phyloP scores from a whole-genome alignment of 345 rosid species.

The Murraya koenigii region DNA sequence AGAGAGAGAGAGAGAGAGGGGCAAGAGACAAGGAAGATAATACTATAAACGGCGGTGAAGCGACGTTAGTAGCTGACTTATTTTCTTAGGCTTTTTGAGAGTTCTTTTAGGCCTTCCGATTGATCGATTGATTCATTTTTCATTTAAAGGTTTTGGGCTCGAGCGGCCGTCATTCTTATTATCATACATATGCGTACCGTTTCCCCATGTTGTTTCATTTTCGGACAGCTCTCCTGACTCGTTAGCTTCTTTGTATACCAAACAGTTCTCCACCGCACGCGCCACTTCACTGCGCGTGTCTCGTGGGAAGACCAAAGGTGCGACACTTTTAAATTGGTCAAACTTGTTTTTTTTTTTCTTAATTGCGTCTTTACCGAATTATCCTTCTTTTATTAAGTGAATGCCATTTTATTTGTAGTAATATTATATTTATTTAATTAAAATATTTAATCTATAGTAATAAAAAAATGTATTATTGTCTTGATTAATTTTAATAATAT shows the following conservation, averaged over 20 bases:
- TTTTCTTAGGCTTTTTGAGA: too few relatives aligned
- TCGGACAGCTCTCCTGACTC: slow-evolving; percentile 8
- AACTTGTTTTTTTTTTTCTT: background rate
- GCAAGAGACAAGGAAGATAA: slow-evolving; percentile 15
- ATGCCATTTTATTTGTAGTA: too few relatives aligned
- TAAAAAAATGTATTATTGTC: too few relatives aligned
- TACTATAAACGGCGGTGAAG: slow-evolving; percentile 64
- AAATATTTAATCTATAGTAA: too few relatives aligned
- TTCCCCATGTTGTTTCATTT: slow-evolving; percentile 35
- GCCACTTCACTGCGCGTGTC: background rate
- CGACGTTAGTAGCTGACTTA: slow-evolving; percentile 42
- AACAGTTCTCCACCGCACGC: background rate
- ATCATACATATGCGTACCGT: slow-evolving; percentile 15
- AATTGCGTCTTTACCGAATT: too few relatives aligned
- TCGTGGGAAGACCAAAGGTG: background rate
- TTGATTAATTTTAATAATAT: too few relatives aligned
- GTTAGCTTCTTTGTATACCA: too few relatives aligned
- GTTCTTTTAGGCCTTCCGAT: too few relatives aligned
- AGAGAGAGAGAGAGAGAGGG: slow-evolving; percentile 22
- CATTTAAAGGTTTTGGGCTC: background rate
- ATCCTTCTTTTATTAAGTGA: too few relatives aligned
- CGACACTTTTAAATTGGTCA: too few relatives aligned
- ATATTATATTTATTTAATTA: too few relatives aligned
- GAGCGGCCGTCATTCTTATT: slow-evolving; percentile 61
- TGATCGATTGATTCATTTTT: background rate